phyloP scores from a whole-genome alignment of 164 flowering plant genomes.

The Magnolia sinica region DNA sequence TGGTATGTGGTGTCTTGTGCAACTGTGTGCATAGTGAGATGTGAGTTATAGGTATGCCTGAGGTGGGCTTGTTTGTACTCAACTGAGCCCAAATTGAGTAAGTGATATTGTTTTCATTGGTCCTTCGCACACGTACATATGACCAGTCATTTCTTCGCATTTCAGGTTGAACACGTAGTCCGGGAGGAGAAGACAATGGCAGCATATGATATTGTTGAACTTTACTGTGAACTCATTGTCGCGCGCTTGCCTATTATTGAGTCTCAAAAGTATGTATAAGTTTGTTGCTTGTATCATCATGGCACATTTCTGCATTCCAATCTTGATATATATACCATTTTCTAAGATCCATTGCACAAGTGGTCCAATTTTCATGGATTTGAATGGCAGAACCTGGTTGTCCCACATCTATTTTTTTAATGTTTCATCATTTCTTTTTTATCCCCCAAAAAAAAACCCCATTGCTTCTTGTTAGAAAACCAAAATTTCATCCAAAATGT shows the following conservation, averaged over 20 bases:
- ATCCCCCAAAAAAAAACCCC: too few relatives aligned
- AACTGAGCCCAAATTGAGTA: not conserved
- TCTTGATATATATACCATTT: not conserved
- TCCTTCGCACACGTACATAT: not conserved
- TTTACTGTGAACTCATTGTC: slow-evolving; percentile 81
- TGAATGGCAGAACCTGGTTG: not conserved
- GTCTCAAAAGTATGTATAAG: slow-evolving; percentile 79
- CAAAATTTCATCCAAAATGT: too few relatives aligned
- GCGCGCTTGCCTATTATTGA: slow-evolving; percentile 92
- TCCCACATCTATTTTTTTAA: not conserved
- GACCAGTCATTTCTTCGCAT: slow-evolving; percentile 6
- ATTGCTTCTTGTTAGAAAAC: too few relatives aligned
- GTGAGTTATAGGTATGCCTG: not conserved
- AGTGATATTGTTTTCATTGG: not conserved
- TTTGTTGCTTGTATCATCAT: not conserved
- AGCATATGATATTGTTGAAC: slow-evolving; percentile 82
- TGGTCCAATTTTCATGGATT: not conserved
- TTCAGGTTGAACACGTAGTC: slow-evolving; percentile 88
- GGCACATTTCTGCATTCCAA: not conserved
- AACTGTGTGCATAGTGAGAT: not conserved
- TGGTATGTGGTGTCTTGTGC: too few relatives aligned
- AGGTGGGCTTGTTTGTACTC: not conserved
- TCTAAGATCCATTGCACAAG: not conserved
- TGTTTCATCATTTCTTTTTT: too few relatives aligned
- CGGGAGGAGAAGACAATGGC: slow-evolving; percentile 90